These are phyloP conservation scores for Arthrinium puccinioides DNA, from an alignment of 2,329 filamentous ascomycete species.

Conservation along the genomic window DNA sequence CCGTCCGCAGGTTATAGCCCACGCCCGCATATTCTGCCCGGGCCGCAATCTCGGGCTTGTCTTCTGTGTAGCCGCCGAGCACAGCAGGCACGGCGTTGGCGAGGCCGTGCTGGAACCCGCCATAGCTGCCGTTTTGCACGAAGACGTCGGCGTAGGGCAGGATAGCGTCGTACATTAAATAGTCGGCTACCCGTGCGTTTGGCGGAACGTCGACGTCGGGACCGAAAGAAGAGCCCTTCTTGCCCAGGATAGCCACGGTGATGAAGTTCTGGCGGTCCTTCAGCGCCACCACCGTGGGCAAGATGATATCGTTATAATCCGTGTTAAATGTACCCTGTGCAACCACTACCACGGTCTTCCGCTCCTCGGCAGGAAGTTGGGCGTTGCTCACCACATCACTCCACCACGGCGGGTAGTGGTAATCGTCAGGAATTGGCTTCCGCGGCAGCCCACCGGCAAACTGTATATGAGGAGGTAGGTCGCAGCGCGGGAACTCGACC, in stretches of 20 bases:
- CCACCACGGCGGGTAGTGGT: background rate
- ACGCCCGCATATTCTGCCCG: background rate
- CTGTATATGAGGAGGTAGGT: background rate
- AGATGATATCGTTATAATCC: slow-evolving; percentile 32
- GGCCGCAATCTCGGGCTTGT: background rate
- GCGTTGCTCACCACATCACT: slow-evolving; percentile 13
- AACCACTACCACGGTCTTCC: slow-evolving; percentile 37
- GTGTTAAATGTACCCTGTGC: slow-evolving; percentile 38
- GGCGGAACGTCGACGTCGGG: slow-evolving; percentile 22
- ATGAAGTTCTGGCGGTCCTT: slow-evolving; percentile 30
- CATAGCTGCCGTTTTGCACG: slow-evolving; percentile 10
- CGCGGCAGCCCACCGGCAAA: slow-evolving; percentile 7
- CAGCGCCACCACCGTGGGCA: slow-evolving; percentile 36
- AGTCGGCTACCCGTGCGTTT: slow-evolving; percentile 38
- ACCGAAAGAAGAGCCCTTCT: slow-evolving; percentile 16
- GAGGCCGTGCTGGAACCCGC: slow-evolving; percentile 27
- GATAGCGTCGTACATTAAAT: slow-evolving; percentile 39
- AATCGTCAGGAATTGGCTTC: slow-evolving; percentile 16
- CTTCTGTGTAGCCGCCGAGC: background rate
- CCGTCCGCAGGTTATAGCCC: slow-evolving; percentile 1
- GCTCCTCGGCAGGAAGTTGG: background rate
- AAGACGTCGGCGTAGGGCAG: slow-evolving; percentile 30
- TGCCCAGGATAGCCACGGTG: slow-evolving; percentile 25
- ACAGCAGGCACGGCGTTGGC: slow-evolving; percentile 4
- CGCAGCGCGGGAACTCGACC: slow-evolving; percentile 4